Evolutionary conservation across 139 green algal species (phyloP), one percentile per base, ranked within the genome.

Genomic region (Spirogloea muscicola): DNA sequence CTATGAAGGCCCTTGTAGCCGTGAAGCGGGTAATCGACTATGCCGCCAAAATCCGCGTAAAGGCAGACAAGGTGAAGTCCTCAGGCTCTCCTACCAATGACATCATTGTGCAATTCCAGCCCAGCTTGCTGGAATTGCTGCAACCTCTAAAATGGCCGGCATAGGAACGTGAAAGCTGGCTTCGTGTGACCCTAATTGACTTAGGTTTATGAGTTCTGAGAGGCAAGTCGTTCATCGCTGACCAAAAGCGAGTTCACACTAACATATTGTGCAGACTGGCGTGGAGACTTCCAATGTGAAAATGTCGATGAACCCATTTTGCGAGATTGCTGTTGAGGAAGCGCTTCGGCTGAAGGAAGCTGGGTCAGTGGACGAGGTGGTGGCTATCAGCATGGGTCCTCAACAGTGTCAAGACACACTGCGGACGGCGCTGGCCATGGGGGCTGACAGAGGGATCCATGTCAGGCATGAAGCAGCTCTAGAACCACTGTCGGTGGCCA

Each of bases 271-370:
- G 68, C 90, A 95, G 89, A 90, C 43, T 36, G 90, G 90, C 0
- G 84, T 97, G 10, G 91, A 96, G 37, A 81, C 88, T 13, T 46
- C 85, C 3, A 85, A 88, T 33, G 87, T 93, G 10, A 95, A 95
- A 73, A 91, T 96, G 86, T 88, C 78, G 70, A 95, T 96, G 87
- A 97, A 97, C 76, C 93, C 93, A 0, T 97, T 97, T 55, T 96
- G 91, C 71, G 92, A 96, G 67, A 96, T 97, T 57, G 92, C 91
- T 6, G 71, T 96, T 0, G 91, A 96, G 85, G 91, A 96, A 74
- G 91, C 92, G 3, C 55, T 96, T 46, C 81, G 90, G 2, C 70
- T 96, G 18, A 92, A 88, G 72, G 92, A 96, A 82, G 64, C 80
- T 40, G 80, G 82, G 10, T 9, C 88, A 16, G 87, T 89, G 0